Conservation (phyloP, 2,329 filamentous ascomycete species). For the Pestalotiopsis sp. region DNA sequence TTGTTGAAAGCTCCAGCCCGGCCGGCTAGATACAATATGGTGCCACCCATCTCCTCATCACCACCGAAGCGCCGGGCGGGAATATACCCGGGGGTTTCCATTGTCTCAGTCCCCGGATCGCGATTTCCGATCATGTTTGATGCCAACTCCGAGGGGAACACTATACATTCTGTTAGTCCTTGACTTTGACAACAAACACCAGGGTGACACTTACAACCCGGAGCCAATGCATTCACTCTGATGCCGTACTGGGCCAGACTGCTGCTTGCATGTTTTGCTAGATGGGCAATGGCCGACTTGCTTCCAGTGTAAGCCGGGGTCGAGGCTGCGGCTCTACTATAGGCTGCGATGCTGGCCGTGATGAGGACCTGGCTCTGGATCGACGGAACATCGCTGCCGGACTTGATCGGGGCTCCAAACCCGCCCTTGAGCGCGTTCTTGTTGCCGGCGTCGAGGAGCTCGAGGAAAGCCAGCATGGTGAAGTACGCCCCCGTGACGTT, state of each 20-base stretch:
- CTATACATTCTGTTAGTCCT: conserved; percentile 12
- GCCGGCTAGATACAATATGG: conserved; percentile 29
- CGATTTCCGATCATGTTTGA: conserved; percentile 17
- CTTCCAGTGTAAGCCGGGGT: conserved; percentile 24
- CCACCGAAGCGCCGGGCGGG: conserved; percentile 27
- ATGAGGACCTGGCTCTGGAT: conserved; percentile 32
- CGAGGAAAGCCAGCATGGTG: conserved; percentile 31
- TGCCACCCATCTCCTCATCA: conserved; percentile 31
- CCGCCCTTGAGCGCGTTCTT: conserved; percentile 25
- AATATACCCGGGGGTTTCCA: conserved; percentile 22
- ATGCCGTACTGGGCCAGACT: conserved; percentile 26
- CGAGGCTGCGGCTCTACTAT: conserved; percentile 19
- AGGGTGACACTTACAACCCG: conserved; percentile 26
- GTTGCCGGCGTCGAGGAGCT: conserved; percentile 32
- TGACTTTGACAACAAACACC: neutral
- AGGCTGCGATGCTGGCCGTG: conserved; percentile 26
- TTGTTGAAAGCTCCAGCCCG: conserved; percentile 30
- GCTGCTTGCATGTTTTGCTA: conserved; percentile 28
- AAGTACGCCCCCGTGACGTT: conserved; percentile 31
- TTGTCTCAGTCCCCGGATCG: conserved; percentile 24
- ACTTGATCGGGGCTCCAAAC: conserved; percentile 16
- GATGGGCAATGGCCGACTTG: conserved; percentile 28
- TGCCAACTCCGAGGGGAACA: conserved; percentile 29
- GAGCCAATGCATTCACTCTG: conserved; percentile 30
- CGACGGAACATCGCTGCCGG: conserved; percentile 18